Evolutionary conservation across 164 flowering plant species (phyloP).

Genomic region (Vitis rupestris): DNA sequence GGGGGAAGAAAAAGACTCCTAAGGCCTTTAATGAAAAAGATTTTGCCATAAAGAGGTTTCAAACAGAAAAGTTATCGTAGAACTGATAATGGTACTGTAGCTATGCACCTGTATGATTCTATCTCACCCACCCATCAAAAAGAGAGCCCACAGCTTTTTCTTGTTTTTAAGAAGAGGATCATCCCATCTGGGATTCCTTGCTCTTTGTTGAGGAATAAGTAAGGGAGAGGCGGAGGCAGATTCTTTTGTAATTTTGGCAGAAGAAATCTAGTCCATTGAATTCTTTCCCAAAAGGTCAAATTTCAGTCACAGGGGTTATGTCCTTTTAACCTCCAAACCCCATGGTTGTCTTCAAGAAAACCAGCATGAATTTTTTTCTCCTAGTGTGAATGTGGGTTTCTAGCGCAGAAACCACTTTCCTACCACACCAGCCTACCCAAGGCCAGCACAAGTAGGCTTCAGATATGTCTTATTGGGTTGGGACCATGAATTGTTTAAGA

Average conservation of each 20-base stretch:
- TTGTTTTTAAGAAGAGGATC: background rate
- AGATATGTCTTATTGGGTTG: background rate
- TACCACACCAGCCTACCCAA: too few species aligned
- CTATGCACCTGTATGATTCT: too few species aligned
- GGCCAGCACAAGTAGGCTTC: too few species aligned
- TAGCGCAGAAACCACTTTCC: background rate
- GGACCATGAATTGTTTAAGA: background rate
- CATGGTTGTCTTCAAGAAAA: background rate
- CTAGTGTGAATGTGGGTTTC: background rate
- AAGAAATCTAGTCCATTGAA: too few species aligned
- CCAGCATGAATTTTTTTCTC: background rate
- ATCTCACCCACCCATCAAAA: too few species aligned
- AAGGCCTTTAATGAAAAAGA: background rate
- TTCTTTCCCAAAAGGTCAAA: background rate
- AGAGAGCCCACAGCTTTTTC: background rate
- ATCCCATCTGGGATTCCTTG: background rate
- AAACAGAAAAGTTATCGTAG: slow-evolving; percentile 21
- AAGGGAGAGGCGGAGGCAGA: background rate
- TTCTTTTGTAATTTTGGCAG: slow-evolving; percentile 1
- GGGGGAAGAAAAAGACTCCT: too few species aligned
- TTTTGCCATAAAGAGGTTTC: slow-evolving; percentile 17
- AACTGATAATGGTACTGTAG: background rate
- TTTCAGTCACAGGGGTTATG: background rate
- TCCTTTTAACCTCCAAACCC: background rate
- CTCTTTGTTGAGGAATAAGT: background rate